Evolutionary conservation across 2,329 filamentous ascomycete genomes (phyloP).

Genomic region (Endocalyx cinctus): DNA sequence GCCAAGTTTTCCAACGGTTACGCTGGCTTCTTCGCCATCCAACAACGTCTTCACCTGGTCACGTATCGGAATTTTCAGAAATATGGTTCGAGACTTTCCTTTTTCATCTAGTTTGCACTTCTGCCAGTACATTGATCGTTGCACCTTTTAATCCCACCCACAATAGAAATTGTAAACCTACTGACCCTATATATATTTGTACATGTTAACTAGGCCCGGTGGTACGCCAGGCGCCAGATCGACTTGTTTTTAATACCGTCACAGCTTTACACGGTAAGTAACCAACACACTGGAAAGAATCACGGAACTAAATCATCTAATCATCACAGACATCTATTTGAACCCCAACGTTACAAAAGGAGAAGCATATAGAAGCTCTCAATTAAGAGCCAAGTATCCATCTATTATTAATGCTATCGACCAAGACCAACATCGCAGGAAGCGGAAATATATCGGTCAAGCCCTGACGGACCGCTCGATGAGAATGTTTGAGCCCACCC

Average conservation of each 20-base stretch:
- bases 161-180: no score
- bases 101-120: no score
- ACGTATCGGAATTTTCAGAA: constrained; percentile 3
- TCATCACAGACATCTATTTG: constrained; percentile 14
- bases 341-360: constrained; percentile 5
- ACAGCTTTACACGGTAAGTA: constrained; percentile 8
- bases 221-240: constrained; percentile 7
- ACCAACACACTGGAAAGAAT: neutral
- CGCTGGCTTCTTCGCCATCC: constrained; percentile 1
- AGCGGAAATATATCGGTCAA: constrained; percentile 8
- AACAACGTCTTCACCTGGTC: constrained; percentile 4
- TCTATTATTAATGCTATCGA: constrained; percentile 8
- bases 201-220: constrained; percentile 7
- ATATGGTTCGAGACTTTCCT: no score
- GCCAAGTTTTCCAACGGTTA: constrained; percentile 5
- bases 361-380: constrained; percentile 3
- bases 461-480: constrained; percentile 11
- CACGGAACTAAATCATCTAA: neutral
- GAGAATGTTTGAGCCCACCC: constrained; percentile 9
- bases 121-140: no score
- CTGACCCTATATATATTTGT: no score
- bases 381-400: constrained; percentile 1
- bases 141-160: no score
- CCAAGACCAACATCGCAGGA: constrained; percentile 5
- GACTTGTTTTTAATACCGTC: constrained; percentile 11